A percentile compares a stretch with the other conserved stretches of the same genome.
phyloP scores from a whole-genome alignment of 495 filamentous ascomycete species.

The Neurospora hispaniola region DNA sequence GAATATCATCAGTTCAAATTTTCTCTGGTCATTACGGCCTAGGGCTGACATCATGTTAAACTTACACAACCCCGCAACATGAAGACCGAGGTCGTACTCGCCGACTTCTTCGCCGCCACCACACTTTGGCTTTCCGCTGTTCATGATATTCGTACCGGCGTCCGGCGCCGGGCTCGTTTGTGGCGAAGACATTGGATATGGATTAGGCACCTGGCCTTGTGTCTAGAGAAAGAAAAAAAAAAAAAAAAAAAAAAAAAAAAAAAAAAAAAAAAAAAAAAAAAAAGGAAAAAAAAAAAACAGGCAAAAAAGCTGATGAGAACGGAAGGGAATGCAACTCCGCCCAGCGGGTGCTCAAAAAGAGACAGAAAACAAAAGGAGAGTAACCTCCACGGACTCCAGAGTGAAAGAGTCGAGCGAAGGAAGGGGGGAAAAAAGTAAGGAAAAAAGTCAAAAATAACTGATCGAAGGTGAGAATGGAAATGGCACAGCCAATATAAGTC shows the following conservation, averaged over 20 bases:
- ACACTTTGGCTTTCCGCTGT: conserved; percentile 32
- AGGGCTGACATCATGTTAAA: conserved; percentile 13
- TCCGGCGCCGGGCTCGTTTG: conserved; percentile 7
- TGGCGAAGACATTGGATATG: neutral
- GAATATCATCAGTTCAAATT: conserved; percentile 9
- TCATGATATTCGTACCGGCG: conserved; percentile 7
- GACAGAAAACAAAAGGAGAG: conserved; percentile 5
- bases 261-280: conserved; percentile 8
- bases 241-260: conserved; percentile 7
- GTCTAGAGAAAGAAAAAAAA: conserved; percentile 6
- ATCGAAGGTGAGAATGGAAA: conserved; percentile 13
- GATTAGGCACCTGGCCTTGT: conserved; percentile 7
- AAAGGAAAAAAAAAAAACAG: conserved; percentile 6
- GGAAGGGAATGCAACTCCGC: neutral
- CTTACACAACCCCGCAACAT: conserved; percentile 41
- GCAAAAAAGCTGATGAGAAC: conserved; percentile 8
- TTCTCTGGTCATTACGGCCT: neutral
- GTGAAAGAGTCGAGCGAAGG: neutral
- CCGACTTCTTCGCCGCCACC: conserved; percentile 30
- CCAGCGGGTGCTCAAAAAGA: neutral
- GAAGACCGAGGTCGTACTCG: conserved; percentile 39
- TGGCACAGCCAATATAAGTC: conserved; percentile 11
- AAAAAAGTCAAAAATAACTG: conserved; percentile 11
- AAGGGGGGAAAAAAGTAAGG: conserved; percentile 9
- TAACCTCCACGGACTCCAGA: neutral